Evolutionary conservation across 768 basidiomycete species (phyloP), one percentile per base, ranked within the genome.

Genomic region (Boletus rufocinnamomeus): DNA sequence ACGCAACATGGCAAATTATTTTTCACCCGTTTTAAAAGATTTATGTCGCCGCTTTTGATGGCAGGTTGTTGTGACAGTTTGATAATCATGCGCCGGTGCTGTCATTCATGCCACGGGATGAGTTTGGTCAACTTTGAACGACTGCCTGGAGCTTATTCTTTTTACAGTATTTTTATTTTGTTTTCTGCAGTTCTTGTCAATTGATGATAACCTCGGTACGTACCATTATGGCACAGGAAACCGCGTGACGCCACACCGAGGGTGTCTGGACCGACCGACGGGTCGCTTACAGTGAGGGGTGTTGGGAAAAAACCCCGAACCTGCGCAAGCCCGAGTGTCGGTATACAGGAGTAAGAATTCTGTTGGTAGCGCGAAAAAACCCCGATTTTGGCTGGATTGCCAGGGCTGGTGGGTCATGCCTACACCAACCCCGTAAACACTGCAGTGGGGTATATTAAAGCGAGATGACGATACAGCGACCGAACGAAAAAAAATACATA

Each of bases 361-460:
- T 30, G 58, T 49, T 25, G 21, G 28, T 21, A 43, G 7, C 21
- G n/a, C 14, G 28, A 14, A 14, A n/a, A 35, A 59, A 44, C 13
- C 27, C 28, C 19, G 13, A 30, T 4, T 16, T 21, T 25, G 17
- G 17, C 10, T 52, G 46, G 50, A 47, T n/a, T 32, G 23, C 34
- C 35, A 61, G 59, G 48, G 60, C 50, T 30, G 48, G 50, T 17
- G 25, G 34, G 0, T 40, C 38, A 27, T 40, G 38, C n/a, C 27
- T 28, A 50, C 11, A 14, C 6, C 37, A 19, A 23, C 32, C 14
- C 8, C 35, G 28, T 30, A 45, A 50, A 40, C 21, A 8, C 35
- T 56, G 27, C 2, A 23, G 25, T 30, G 52, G 43, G 35, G 47
- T n/a, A 21, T 30, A 53, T 30, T 13, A 7, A 47, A 32, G 28